phyloP scores from a whole-genome alignment of 164 flowering plant genomes.

The Tetracentron sinense region DNA sequence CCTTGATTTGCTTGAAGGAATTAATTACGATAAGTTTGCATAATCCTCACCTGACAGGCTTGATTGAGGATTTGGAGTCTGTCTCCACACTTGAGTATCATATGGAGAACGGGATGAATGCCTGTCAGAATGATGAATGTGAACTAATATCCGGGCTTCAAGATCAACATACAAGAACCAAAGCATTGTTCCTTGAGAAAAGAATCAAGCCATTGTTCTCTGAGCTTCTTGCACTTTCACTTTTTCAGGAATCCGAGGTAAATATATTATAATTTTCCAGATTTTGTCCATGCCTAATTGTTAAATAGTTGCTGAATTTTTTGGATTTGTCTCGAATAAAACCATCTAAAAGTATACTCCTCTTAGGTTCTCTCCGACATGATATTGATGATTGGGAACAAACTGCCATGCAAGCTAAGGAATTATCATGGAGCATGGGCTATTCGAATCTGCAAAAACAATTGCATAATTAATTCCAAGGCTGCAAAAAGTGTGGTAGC shows the following conservation, averaged over 20 bases:
- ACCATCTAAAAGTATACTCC: slow-evolving; percentile 4
- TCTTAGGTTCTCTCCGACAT: slow-evolving; percentile 62
- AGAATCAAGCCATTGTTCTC: slow-evolving; percentile 51
- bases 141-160: slow-evolving; percentile 25
- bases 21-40: slow-evolving; percentile 32
- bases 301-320: slow-evolving; percentile 5
- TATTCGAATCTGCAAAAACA: slow-evolving; percentile 44
- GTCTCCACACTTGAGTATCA: slow-evolving; percentile 22
- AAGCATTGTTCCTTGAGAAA: slow-evolving; percentile 42
- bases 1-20: slow-evolving; percentile 64
- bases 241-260: slow-evolving; percentile 62
- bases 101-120: slow-evolving; percentile 10
- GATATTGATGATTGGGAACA: slow-evolving; percentile 40
- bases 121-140: slow-evolving; percentile 24
- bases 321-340: background rate
- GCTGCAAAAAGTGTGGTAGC: slow-evolving; percentile 47
- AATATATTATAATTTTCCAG: slow-evolving; percentile 3
- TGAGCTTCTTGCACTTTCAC: slow-evolving; percentile 50
- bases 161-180: slow-evolving; percentile 32
- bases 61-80: slow-evolving; percentile 53
- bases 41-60: slow-evolving; percentile 20
- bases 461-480: slow-evolving; percentile 29
- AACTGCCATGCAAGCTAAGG: slow-evolving; percentile 41
- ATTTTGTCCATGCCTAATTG: background rate
- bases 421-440: slow-evolving; percentile 59